Conservation (phyloP, 1,284 basidiomycete species). For the Ustilago esculenta region DNA sequence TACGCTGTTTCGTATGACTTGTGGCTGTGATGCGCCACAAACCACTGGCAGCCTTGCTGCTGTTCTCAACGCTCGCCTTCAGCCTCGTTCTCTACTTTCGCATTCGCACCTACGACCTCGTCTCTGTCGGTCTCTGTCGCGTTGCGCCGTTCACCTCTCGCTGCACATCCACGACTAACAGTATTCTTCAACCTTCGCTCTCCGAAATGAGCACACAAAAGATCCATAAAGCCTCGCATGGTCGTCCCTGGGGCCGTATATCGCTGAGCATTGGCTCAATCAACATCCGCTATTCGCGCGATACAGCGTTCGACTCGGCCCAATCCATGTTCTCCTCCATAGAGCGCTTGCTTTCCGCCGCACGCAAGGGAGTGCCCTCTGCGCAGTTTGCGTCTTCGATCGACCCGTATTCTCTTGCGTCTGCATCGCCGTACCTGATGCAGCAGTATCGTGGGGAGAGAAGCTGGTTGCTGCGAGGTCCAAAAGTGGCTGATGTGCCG, state of each 20-base stretch:
- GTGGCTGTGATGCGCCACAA: conserved; percentile 14
- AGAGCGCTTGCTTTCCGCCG: conserved; percentile 6
- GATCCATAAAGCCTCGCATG: background rate
- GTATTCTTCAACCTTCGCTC: background rate
- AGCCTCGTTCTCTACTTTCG: conserved; percentile 24
- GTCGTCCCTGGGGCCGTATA: conserved; percentile 3
- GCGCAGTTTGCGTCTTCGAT: background rate
- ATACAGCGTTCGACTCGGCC: conserved; percentile 25
- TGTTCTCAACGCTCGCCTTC: conserved; percentile 12
- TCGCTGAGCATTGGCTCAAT: conserved; percentile 36
- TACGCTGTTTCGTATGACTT: too few species aligned
- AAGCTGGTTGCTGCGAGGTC: conserved; percentile 36
- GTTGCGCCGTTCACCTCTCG: conserved; percentile 16
- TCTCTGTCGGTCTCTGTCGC: conserved; percentile 25
- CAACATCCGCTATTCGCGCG: conserved; percentile 45
- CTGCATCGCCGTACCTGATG: conserved; percentile 22
- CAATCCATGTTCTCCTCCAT: conserved; percentile 7
- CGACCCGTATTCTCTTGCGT: background rate
- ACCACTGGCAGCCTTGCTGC: conserved; percentile 8
- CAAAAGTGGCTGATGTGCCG: conserved; percentile 38
- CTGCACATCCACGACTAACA: conserved; percentile 8
- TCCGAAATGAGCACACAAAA: conserved; percentile 6
- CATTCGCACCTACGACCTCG: conserved; percentile 32
- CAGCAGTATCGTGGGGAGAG: conserved; percentile 40
- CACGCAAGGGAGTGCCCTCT: background rate